Evolutionary conservation across 2,329 filamentous ascomycete genomes (phyloP).

Genomic region (Cladophialophora yegresii): DNA sequence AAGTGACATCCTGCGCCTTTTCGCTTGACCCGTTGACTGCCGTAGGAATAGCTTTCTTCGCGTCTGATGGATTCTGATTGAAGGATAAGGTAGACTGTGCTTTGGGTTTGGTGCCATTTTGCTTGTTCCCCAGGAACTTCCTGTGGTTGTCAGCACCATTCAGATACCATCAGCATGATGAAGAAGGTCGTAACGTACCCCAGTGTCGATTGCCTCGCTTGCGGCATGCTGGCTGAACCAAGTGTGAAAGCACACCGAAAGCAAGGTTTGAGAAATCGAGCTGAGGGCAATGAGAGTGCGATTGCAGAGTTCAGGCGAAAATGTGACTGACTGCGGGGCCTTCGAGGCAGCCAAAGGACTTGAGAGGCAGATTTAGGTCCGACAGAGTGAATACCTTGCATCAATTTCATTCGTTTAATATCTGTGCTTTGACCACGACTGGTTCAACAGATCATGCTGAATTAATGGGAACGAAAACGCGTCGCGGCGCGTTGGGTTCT

Average conservation of each 20-base stretch:
- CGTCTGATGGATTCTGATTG: slow-evolving; percentile 39
- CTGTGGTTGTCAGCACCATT: slow-evolving; percentile 50
- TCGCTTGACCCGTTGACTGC: slow-evolving; percentile 27
- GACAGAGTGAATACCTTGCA: slow-evolving; percentile 1
- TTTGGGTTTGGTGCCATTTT: slow-evolving; percentile 60
- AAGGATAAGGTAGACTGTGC: slow-evolving; percentile 40
- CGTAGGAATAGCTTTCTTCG: slow-evolving; percentile 32
- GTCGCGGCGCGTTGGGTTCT: slow-evolving; percentile 5
- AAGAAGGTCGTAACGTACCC: slow-evolving; percentile 77
- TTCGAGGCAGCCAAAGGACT: background rate
- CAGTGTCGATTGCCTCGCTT: slow-evolving; percentile 73
- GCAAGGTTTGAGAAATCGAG: background rate
- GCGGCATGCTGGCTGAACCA: slow-evolving; percentile 28
- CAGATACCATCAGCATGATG: slow-evolving; percentile 17
- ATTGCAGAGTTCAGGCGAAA: background rate
- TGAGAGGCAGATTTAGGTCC: slow-evolving; percentile 1
- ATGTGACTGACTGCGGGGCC: background rate
- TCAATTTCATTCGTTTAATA: slow-evolving; percentile 20
- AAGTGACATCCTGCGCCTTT: slow-evolving; percentile 18
- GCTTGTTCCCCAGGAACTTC: slow-evolving; percentile 82
- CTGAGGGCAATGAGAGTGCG: background rate
- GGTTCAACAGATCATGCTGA: background rate
- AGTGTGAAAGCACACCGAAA: background rate
- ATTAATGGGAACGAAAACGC: background rate
- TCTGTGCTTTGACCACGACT: background rate